Evolutionary conservation across 73 alveolate genomes (phyloP).

Genomic region (Tetrahymena thermophila): DNA sequence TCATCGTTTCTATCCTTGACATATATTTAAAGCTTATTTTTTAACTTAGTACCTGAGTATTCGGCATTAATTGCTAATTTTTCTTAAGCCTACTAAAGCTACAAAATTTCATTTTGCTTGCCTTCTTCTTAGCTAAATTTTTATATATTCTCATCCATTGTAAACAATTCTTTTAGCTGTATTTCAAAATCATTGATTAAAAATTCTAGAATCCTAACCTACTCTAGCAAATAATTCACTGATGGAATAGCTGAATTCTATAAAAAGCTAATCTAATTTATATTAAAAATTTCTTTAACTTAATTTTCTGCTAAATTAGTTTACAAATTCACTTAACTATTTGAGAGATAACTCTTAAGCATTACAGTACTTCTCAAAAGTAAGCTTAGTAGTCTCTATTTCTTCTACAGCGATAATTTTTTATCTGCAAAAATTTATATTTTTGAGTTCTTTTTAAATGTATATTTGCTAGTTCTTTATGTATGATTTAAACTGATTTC

Average conservation of each 20-base stretch:
- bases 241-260: not conserved
- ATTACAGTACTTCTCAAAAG: not conserved
- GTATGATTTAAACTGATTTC: not conserved
- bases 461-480: not conserved
- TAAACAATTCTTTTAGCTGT: not conserved
- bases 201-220: not conserved
- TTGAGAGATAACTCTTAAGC: not conserved
- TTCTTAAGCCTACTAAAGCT: not conserved
- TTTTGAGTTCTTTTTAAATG: not conserved
- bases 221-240: not conserved
- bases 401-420: not conserved
- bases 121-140: not conserved
- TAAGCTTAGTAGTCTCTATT: not conserved
- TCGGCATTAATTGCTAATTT: not conserved
- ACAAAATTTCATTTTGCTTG: not conserved
- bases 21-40: not conserved
- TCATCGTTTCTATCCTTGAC: not conserved
- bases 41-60: not conserved
- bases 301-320: not conserved
- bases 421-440: not conserved
- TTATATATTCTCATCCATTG: not conserved
- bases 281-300: not conserved
- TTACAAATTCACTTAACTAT: not conserved
- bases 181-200: not conserved
- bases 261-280: not conserved